Percentiles rank a stretch among this genome's conserved stretches.
Evolutionary conservation across 177 flowering plant genomes (phyloP).

Genomic region (Vitis hybrid): DNA sequence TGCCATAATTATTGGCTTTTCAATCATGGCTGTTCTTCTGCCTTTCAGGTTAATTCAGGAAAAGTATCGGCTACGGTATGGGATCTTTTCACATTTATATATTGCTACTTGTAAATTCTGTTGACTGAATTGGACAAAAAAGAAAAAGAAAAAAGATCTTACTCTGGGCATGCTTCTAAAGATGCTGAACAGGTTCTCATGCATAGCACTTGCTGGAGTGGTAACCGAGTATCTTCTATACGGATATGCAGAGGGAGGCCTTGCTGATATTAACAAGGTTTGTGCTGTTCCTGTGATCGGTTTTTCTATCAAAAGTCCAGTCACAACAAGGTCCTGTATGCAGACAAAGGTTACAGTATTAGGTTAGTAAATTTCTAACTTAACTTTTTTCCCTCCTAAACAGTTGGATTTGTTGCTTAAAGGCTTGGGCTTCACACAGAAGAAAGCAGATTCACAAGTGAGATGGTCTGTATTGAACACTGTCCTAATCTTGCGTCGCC

Average conservation of each 20-base stretch:
- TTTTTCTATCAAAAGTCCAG: neutral
- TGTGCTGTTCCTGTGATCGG: neutral
- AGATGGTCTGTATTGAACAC: constrained; percentile 93
- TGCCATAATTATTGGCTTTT: neutral
- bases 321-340: neutral
- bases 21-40: neutral
- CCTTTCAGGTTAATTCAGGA: constrained; percentile 67
- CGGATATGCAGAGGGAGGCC: constrained; percentile 86
- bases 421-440: constrained; percentile 82
- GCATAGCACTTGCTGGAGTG: constrained; percentile 92
- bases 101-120: neutral
- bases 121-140: neutral
- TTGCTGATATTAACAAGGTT: constrained; percentile 80
- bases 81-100: constrained; percentile 2
- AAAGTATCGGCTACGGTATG: constrained; percentile 73
- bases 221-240: constrained; percentile 80
- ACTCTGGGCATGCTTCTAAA: constrained; percentile 18
- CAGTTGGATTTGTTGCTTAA: constrained; percentile 74
- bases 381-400: constrained; percentile 4
- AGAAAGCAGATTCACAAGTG: constrained; percentile 94
- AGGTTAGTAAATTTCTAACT: neutral
- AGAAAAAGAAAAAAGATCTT: neutral
- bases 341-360: neutral
- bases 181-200: constrained; percentile 82
- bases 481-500: constrained; percentile 65